These are phyloP conservation scores for Alternaria triticina DNA, from an alignment of 2,329 filamentous ascomycete species.

Conservation along the genomic window DNA sequence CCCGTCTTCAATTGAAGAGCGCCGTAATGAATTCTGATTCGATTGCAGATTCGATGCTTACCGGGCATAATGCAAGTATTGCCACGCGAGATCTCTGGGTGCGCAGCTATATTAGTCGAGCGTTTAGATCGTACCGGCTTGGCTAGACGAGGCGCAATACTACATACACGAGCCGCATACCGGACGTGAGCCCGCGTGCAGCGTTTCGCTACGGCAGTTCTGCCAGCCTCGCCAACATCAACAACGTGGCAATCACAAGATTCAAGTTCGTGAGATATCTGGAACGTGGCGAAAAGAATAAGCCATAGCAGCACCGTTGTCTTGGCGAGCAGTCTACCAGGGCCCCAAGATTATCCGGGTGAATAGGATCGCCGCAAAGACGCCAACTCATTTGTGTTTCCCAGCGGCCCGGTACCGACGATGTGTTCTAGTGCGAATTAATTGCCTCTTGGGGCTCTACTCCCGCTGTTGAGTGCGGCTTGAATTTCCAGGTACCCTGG, in stretches of 20 bases:
- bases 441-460: background rate
- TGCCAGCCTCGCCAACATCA: background rate
- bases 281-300: background rate
- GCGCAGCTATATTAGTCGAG: background rate
- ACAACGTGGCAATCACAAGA: background rate
- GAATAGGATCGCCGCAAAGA: conserved; percentile 6
- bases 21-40: background rate
- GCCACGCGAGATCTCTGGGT: background rate
- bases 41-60: conserved; percentile 5
- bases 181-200: background rate
- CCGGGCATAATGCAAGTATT: background rate
- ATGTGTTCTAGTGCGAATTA: background rate
- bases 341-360: conserved; percentile 7
- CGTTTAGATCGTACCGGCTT: background rate
- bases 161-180: background rate
- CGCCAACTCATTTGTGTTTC: background rate
- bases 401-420: conserved; percentile 9
- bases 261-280: background rate
- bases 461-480: conserved; percentile 2
- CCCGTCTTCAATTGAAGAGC: background rate
- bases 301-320: background rate
- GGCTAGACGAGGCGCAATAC: background rate
- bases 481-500: background rate
- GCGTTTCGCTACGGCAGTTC: background rate
- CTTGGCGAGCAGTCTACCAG: background rate